Percentiles rank a stretch among this genome's conserved stretches.
Conservation (phyloP, 2,329 filamentous ascomycete species). For the Alternaria infectoria region DNA sequence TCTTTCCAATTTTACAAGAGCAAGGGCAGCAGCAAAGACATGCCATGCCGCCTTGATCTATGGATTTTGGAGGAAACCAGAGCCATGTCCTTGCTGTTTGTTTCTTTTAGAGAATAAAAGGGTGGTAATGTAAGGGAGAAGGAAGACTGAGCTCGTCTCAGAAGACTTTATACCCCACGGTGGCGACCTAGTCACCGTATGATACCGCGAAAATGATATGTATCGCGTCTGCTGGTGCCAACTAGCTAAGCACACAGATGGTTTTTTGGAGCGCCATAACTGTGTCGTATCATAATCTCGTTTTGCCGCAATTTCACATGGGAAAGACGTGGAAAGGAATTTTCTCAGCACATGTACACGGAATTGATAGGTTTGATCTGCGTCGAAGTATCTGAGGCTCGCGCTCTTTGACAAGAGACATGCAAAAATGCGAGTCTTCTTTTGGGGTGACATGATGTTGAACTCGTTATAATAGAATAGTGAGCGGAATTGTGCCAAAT, state of each 20-base stretch:
- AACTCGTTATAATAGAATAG: background rate
- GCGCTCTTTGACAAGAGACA: background rate
- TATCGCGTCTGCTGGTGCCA: accelerated
- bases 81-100: accelerated
- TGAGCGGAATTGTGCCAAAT: background rate
- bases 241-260: too few relatives aligned
- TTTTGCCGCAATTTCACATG: background rate
- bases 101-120: too few relatives aligned
- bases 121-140: too few relatives aligned
- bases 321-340: background rate
- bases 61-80: background rate
- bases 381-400: background rate
- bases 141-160: too few relatives aligned
- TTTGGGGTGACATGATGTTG: background rate
- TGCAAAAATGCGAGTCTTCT: accelerated
- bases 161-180: too few relatives aligned
- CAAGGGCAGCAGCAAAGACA: too few relatives aligned
- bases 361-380: background rate
- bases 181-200: background rate
- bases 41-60: accelerated
- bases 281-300: accelerated
- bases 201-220: background rate
- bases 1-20: too few relatives aligned
- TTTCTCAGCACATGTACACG: background rate
- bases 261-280: accelerated